Base-by-base conservation (phyloP, 495 filamentous ascomycete species). In the Thermothielavioides terrestris region DNA sequence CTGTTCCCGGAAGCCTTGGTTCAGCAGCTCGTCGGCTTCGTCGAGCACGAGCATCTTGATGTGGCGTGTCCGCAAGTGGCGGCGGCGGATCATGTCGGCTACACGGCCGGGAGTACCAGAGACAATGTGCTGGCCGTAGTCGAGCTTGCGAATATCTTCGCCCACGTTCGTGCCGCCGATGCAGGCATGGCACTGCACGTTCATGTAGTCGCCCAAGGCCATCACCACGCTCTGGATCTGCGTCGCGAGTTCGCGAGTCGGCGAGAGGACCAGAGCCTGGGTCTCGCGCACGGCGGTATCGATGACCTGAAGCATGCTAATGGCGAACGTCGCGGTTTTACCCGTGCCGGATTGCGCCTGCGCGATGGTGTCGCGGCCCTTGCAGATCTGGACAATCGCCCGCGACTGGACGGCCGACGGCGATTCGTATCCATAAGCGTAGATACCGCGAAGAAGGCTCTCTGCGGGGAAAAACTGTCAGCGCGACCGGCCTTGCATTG, bases 41-140 rank as follows among this genome's bases (percentile, higher is more conserved):
- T 98, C 92, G 56, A 98, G 89, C 59, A 98, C 88, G 69, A 98
- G 89, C 78, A 96, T 90, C 85, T 98, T 98, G 83, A 98, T 96
- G 68, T 85, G 76, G 69, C 89, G 85, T 57, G 92, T 97, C 72
- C 85, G 86, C 57, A 98, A 78, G 66, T 90, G 84, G 66, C 90
- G 89, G 51, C 92, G 87, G 69, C 91, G 88, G 74, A 98, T 98
- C 92, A 98, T 97, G 69, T 98, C 92, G 11, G 91, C 84, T 57
- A 98, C 94, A 80, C 92, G 92, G 49, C 92, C 92, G 52, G 92
- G 92, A 28, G 92, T 98, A 60, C 92, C 92, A 47, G 91, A 89
- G 63, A 98, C 90, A 58, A 97, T 85, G 74, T 97, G 92, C 57
- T 89, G 90, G 55, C 92, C 92, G 45, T 95, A 87, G 63, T 92